A percentile compares a stretch with the other conserved stretches of the same genome.
Conservation (phyloP, 805 yeast species). For the Zygoascus flipseniorum region DNA sequence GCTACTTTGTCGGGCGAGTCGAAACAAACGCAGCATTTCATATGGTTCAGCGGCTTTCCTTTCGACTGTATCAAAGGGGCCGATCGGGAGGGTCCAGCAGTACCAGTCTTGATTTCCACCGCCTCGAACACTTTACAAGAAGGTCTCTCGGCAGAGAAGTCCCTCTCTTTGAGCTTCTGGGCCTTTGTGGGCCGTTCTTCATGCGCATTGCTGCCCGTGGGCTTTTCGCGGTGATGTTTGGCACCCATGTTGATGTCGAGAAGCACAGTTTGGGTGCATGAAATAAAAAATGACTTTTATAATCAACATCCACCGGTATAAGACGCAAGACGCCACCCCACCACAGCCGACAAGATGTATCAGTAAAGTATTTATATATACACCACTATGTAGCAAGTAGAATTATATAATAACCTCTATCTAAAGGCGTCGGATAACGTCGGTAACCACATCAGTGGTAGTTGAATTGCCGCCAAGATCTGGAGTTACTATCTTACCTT, state of each 20-base stretch:
- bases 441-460: slow-evolving; percentile 81
- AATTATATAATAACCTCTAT: background rate
- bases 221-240: background rate
- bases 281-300: background rate
- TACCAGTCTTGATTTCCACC: background rate
- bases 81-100: slow-evolving; percentile 1
- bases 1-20: slow-evolving; percentile 26
- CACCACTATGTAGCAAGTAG: background rate
- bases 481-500: slow-evolving; percentile 75
- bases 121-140: background rate
- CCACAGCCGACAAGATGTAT: background rate
- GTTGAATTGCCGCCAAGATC: slow-evolving; percentile 89
- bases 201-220: background rate
- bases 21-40: slow-evolving; percentile 29
- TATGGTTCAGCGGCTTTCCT: slow-evolving; percentile 8
- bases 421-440: slow-evolving; percentile 50
- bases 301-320: background rate
- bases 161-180: background rate
- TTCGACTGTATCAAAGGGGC: background rate
- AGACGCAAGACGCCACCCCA: background rate
- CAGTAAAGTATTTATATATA: background rate
- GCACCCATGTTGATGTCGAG: background rate
- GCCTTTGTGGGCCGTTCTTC: background rate
- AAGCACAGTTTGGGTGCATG: background rate
- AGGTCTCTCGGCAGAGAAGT: background rate